Evolutionary conservation across 176 grass and related monocot genomes (phyloP).

Genomic region (Avena sativa): DNA sequence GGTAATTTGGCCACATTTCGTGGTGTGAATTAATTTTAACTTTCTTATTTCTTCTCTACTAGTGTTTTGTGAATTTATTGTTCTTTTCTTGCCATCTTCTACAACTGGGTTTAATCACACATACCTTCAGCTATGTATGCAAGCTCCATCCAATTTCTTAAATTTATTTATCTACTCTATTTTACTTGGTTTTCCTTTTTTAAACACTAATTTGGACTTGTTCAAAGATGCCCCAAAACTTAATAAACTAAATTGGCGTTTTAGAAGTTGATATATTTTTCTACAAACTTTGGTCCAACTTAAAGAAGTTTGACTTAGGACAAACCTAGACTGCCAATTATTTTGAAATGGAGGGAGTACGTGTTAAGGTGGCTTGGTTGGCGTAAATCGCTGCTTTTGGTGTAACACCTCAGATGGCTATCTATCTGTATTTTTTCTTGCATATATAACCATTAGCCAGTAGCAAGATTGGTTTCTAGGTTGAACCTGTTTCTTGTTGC

Average conservation of each 20-base stretch:
- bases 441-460: background rate
- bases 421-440: background rate
- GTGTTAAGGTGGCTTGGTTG: conserved; percentile 15
- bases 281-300: too few species aligned
- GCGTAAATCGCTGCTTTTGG: background rate
- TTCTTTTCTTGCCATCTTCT: background rate
- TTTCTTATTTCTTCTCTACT: background rate
- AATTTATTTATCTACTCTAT: conserved; percentile 9
- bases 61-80: conserved; percentile 14
- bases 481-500: conserved; percentile 7
- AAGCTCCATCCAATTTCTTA: background rate
- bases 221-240: background rate
- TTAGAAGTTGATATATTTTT: too few species aligned
- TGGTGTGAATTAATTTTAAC: conserved; percentile 6
- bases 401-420: background rate
- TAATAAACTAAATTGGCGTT: background rate
- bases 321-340: background rate
- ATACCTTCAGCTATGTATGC: conserved; percentile 3
- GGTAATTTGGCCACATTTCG: conserved; percentile 40
- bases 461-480: background rate
- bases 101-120: background rate
- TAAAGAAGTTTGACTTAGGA: too few species aligned
- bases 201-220: conserved; percentile 2
- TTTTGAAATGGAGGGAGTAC: background rate
- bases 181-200: background rate